Conservation (phyloP, 495 filamentous ascomycete genomes). For the Penicillium subrubescens region DNA sequence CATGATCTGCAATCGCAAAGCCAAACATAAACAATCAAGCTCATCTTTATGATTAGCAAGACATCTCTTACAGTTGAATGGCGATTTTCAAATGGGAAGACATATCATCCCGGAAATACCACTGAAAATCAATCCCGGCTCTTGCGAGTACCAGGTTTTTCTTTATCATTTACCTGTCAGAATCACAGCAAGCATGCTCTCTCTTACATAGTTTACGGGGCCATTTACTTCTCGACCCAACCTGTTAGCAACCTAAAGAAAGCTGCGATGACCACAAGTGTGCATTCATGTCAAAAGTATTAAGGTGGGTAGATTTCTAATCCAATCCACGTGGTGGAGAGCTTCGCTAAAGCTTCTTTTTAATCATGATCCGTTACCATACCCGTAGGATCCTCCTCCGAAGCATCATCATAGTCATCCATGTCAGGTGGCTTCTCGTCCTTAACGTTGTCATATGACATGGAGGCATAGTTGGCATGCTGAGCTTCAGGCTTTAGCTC, state of each 20-base stretch:
- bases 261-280: not conserved
- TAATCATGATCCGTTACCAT: slow-evolving; percentile 66
- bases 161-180: not conserved
- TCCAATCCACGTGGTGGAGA: not conserved
- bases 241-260: not conserved
- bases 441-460: slow-evolving; percentile 41
- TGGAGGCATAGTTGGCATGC: slow-evolving; percentile 53
- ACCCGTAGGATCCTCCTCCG: slow-evolving; percentile 48
- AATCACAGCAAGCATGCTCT: not conserved
- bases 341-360: slow-evolving; percentile 60
- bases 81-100: too few species aligned
- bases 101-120: too few species aligned
- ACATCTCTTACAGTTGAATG: too few species aligned
- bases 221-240: too few species aligned
- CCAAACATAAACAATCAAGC: too few species aligned
- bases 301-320: slow-evolving; percentile 8
- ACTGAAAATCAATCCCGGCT: too few species aligned
- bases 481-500: slow-evolving; percentile 74
- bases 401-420: slow-evolving; percentile 45
- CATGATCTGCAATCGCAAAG: not conserved
- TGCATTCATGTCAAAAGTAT: slow-evolving; percentile 3
- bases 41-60: too few species aligned
- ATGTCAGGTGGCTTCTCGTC: slow-evolving; percentile 50
- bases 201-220: not conserved
- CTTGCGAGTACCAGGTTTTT: too few species aligned